These are phyloP conservation scores for Bimuria novae-zelandiae DNA, from an alignment of 2,329 filamentous ascomycete genomes.

Conservation along the genomic window DNA sequence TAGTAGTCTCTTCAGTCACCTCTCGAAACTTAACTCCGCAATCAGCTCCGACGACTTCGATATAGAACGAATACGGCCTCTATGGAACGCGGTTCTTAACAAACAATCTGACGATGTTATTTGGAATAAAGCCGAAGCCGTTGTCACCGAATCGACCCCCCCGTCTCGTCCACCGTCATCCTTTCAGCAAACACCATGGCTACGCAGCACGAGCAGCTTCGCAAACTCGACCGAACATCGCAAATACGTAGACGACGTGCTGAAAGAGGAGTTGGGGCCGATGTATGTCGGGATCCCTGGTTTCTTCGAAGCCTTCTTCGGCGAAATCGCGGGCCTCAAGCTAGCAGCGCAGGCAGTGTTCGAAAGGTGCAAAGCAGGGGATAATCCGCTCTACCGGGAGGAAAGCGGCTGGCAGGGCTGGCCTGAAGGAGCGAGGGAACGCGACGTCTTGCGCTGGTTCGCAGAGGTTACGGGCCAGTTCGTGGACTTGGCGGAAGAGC, in stretches of 20 bases:
- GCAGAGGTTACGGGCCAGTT: slow-evolving; percentile 22
- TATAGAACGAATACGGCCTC: too few relatives aligned
- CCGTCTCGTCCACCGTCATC: slow-evolving; percentile 30
- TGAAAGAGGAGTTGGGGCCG: slow-evolving; percentile 24
- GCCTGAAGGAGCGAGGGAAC: slow-evolving; percentile 24
- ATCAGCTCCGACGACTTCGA: too few relatives aligned
- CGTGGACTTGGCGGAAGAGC: too few relatives aligned
- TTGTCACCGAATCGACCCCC: slow-evolving; percentile 45
- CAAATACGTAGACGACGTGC: slow-evolving; percentile 6
- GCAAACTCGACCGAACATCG: slow-evolving; percentile 11
- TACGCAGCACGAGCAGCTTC: slow-evolving; percentile 9
- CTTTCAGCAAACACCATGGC: slow-evolving; percentile 33
- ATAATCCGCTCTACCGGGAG: slow-evolving; percentile 19
- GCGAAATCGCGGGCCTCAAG: neutral
- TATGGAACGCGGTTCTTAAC: slow-evolving; percentile 10
- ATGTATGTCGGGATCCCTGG: slow-evolving; percentile 24
- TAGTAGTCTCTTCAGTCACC: too few relatives aligned
- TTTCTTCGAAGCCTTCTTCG: slow-evolving; percentile 18
- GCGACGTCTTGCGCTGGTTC: slow-evolving; percentile 27
- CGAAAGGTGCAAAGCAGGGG: neutral
- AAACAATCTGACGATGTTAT: slow-evolving; percentile 19
- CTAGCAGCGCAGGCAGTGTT: neutral
- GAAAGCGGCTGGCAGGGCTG: too few relatives aligned
- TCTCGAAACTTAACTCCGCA: too few relatives aligned
- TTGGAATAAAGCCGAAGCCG: slow-evolving; percentile 38